Conservation (phyloP, 805 yeast genomes). For the Scheffersomyces stipitis region DNA sequence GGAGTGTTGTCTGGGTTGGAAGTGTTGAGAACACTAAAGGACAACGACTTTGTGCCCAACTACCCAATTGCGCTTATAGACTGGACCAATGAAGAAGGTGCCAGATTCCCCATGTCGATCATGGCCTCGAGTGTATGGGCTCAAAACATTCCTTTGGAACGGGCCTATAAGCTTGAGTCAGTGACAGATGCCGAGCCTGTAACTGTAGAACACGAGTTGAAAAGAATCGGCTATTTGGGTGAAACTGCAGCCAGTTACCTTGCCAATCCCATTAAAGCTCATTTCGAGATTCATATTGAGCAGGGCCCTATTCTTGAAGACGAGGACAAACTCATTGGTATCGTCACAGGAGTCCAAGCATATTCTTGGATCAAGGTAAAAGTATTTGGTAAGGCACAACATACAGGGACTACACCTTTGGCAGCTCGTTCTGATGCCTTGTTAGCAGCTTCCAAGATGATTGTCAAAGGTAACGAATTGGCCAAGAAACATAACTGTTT, state of each 20-base stretch:
- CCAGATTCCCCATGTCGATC: conserved; percentile 67
- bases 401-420: conserved; percentile 75
- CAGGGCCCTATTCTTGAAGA: conserved; percentile 73
- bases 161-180: conserved; percentile 51
- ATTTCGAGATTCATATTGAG: conserved; percentile 74
- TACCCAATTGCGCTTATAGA: conserved; percentile 64
- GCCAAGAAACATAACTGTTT: conserved; percentile 54
- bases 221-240: conserved; percentile 65
- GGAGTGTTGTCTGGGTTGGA: conserved; percentile 71
- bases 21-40: conserved; percentile 63
- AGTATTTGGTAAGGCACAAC: conserved; percentile 65
- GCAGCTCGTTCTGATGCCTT: conserved; percentile 60
- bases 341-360: conserved; percentile 68
- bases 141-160: conserved; percentile 45
- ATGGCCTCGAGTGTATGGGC: conserved; percentile 73
- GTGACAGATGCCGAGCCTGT: conserved; percentile 50
- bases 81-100: conserved; percentile 83
- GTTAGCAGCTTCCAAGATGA: conserved; percentile 57
- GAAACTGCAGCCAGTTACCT: conserved; percentile 45
- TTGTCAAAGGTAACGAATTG: conserved; percentile 53
- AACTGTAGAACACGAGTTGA: conserved; percentile 53
- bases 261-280: conserved; percentile 60
- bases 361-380: conserved; percentile 59
- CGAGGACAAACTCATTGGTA: conserved; percentile 55
- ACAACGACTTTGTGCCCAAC: conserved; percentile 56